Evolutionary conservation across 768 basidiomycete genomes (phyloP).

Genomic region (Mycena crocata): DNA sequence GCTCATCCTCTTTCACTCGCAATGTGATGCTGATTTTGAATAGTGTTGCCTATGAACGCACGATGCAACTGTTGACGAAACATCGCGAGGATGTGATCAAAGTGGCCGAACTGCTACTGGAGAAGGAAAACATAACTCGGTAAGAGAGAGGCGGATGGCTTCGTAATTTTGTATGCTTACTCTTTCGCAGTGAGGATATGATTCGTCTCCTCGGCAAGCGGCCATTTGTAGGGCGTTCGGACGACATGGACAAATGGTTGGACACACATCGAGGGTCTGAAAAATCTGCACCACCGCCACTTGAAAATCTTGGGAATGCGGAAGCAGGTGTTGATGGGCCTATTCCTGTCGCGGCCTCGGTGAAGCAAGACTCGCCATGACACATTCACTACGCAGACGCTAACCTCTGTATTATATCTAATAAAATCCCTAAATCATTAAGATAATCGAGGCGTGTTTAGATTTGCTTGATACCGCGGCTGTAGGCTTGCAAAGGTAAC

Average conservation of each 20-base stretch:
- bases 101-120: constrained; percentile 89
- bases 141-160: constrained; percentile 47
- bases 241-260: constrained; percentile 99
- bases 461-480: background rate
- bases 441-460: constrained; percentile 5
- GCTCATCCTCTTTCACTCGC: constrained; percentile 16
- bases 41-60: constrained; percentile 85
- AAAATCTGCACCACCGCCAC: constrained; percentile 73
- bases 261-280: constrained; percentile 76
- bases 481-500: constrained; percentile 10
- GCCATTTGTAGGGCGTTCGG: constrained; percentile 79
- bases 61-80: constrained; percentile 81
- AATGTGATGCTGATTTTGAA: constrained; percentile 13
- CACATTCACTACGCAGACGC: constrained; percentile 1
- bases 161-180: constrained; percentile 13
- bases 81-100: constrained; percentile 93
- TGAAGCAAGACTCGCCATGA: constrained; percentile 16
- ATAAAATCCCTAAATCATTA: constrained; percentile 23
- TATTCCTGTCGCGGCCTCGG: constrained; percentile 29
- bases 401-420: constrained; percentile 26
- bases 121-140: constrained; percentile 97
- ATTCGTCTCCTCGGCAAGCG: constrained; percentile 84
- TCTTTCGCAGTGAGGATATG: constrained; percentile 81
- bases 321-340: constrained; percentile 11
- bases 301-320: constrained; percentile 50